A percentile compares a stretch with the other conserved stretches of the same genome.
These are phyloP conservation scores for Beta lomatogona DNA, from an alignment of 179 eudicot genomes.

Conservation along the genomic window DNA sequence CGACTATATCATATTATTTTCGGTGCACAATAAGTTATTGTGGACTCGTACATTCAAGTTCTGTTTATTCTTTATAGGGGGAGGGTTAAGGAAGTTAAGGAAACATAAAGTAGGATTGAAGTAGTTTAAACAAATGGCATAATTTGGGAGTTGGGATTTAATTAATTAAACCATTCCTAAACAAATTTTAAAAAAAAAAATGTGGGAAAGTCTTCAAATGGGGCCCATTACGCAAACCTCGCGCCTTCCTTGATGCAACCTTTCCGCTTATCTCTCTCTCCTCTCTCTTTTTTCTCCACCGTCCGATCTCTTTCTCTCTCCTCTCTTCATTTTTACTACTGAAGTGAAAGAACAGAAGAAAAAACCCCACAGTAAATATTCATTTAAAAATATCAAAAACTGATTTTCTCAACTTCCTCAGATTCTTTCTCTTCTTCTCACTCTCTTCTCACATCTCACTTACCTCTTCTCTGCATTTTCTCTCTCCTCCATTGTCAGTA, in stretches of 20 bases:
- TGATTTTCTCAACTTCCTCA: conserved; percentile 13
- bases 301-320: conserved; percentile 17
- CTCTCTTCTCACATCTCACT: background rate
- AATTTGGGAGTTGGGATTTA: background rate
- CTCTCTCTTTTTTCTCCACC: conserved; percentile 2
- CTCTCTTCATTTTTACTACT: background rate
- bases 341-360: background rate
- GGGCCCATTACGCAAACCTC: conserved; percentile 19
- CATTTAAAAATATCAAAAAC: background rate
- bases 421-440: conserved; percentile 1
- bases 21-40: no score
- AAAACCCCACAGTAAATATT: background rate
- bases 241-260: conserved; percentile 27
- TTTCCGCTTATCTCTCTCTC: conserved; percentile 1
- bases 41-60: no score
- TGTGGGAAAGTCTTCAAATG: background rate
- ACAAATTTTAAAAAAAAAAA: no score
- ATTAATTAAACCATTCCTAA: background rate
- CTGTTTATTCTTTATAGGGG: no score
- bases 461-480: conserved; percentile 15
- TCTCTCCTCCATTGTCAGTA: conserved; percentile 23
- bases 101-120: no score
- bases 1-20: no score
- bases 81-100: no score
- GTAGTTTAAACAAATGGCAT: background rate